A percentile compares a stretch with the other conserved stretches of the same genome.
Conservation (phyloP, 371 early-diverging fungal genomes). For the Mucor piriformis region DNA sequence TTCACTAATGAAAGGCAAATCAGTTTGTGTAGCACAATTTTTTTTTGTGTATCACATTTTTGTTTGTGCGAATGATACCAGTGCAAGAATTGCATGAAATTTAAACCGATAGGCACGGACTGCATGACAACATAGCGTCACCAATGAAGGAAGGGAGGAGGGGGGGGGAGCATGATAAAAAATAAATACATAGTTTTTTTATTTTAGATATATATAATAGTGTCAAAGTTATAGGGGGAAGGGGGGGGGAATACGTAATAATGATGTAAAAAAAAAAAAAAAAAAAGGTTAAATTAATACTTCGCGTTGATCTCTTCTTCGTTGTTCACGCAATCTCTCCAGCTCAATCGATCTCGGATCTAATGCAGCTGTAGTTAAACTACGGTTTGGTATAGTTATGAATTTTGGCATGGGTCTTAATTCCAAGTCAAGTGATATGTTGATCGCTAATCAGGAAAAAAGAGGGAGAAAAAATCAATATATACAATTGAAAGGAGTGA, state of each 20-base stretch:
- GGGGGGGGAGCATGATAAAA: no score
- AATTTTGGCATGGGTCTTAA: constrained; percentile 53
- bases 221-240: background rate
- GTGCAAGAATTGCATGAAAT: no score
- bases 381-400: constrained; percentile 43
- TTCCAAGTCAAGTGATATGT: constrained; percentile 49
- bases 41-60: no score
- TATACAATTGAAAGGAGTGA: no score
- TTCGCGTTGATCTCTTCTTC: constrained; percentile 42
- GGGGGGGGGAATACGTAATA: constrained; percentile 5
- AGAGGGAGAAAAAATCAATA: constrained; percentile 2
- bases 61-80: no score
- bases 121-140: no score
- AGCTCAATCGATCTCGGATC: constrained; percentile 32
- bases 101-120: no score
- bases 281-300: constrained; percentile 27
- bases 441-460: constrained; percentile 38
- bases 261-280: constrained; percentile 3
- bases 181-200: background rate
- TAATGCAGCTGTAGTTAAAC: constrained; percentile 8
- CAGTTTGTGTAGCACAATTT: no score
- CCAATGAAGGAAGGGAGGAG: no score
- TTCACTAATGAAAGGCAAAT: no score
- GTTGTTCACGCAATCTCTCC: constrained; percentile 42
- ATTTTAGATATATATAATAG: no score